These are phyloP conservation scores for Malus hybrid DNA, from an alignment of 331 rosid genomes.

Conservation along the genomic window DNA sequence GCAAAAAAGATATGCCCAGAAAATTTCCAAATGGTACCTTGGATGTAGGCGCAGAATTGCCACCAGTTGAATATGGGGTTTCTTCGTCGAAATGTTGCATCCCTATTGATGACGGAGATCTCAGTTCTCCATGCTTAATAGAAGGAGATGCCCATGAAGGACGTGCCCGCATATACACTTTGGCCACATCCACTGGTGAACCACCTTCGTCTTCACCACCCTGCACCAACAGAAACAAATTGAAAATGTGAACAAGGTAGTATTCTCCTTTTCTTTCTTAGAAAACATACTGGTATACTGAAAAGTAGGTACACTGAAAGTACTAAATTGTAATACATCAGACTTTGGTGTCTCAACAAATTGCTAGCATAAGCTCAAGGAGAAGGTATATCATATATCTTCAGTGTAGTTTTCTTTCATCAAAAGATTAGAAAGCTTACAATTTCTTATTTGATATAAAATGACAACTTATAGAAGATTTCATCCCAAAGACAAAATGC, in stretches of 20 bases:
- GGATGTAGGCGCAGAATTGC: conserved; percentile 42
- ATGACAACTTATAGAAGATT: not conserved
- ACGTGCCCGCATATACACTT: conserved; percentile 68
- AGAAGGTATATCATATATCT: not conserved
- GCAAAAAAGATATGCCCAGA: not conserved
- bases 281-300: not conserved
- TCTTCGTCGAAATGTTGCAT: conserved; percentile 56
- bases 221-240: conserved; percentile 31
- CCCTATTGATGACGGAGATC: conserved; percentile 43
- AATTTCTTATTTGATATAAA: not conserved
- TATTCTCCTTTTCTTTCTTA: not conserved
- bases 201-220: conserved; percentile 51
- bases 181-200: conserved; percentile 86
- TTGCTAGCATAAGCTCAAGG: not conserved
- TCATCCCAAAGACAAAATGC: not conserved
- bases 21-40: conserved; percentile 46
- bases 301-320: not conserved
- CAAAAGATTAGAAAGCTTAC: not conserved
- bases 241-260: not conserved
- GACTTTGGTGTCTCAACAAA: not conserved
- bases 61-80: conserved; percentile 50
- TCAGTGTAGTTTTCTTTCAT: not conserved
- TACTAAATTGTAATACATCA: not conserved
- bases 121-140: conserved; percentile 32
- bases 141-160: conserved; percentile 92